These are phyloP conservation scores for Globisporangium canariense DNA, from an alignment of 352 stramenopile species.

Conservation along the genomic window DNA sequence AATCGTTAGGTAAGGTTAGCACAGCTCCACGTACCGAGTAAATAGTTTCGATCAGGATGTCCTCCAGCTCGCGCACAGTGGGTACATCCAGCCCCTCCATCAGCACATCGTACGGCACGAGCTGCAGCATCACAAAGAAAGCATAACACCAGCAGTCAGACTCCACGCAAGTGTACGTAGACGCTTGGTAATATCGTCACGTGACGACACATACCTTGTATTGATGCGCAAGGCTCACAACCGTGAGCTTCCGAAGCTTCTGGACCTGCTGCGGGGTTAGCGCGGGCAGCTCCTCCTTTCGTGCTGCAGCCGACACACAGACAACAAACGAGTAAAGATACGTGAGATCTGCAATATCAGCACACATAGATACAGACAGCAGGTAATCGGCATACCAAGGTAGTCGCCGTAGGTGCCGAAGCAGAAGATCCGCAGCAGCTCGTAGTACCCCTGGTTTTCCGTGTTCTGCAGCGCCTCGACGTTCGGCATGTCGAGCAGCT, in stretches of 20 bases:
- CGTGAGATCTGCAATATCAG: not conserved
- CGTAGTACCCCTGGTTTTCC: constrained; percentile 74
- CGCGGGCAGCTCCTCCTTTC: constrained; percentile 58
- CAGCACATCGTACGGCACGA: constrained; percentile 80
- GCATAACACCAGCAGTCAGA: not conserved
- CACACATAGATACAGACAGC: not conserved
- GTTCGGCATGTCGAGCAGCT: constrained; percentile 90
- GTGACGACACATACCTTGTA: constrained; percentile 54
- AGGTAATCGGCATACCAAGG: constrained; percentile 30
- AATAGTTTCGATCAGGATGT: constrained; percentile 92
- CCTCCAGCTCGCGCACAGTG: constrained; percentile 87
- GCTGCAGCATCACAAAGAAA: constrained; percentile 26
- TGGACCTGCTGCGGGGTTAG: constrained; percentile 68
- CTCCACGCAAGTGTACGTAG: no score
- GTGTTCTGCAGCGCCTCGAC: constrained; percentile 77
- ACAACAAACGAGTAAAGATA: not conserved
- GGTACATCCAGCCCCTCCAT: constrained; percentile 74
- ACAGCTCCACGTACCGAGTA: constrained; percentile 67
- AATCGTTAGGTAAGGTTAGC: not conserved
- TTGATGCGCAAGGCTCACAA: constrained; percentile 80
- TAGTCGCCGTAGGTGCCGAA: constrained; percentile 89
- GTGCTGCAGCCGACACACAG: constrained; percentile 22
- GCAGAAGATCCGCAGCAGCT: constrained; percentile 88
- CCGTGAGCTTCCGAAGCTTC: constrained; percentile 89
- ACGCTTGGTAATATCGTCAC: not conserved